Percentiles rank a stretch among this genome's conserved stretches.
phyloP scores from a whole-genome alignment of 2,329 filamentous ascomycete species.

The Alternaria solani region DNA sequence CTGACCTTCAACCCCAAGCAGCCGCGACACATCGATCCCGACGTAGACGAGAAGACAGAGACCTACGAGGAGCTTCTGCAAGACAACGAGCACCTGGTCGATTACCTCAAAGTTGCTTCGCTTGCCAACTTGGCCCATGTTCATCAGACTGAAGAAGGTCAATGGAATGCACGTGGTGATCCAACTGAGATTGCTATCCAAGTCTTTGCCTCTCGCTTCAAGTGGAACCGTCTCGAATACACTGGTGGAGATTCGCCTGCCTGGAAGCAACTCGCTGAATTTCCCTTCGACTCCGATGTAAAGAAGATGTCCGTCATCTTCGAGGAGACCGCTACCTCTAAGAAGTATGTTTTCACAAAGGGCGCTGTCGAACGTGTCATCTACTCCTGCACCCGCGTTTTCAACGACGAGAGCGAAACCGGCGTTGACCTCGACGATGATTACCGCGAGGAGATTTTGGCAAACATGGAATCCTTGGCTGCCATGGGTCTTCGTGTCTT shows the following conservation, averaged over 20 bases:
- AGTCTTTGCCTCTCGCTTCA: constrained; percentile 74
- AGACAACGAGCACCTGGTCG: constrained; percentile 38
- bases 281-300: constrained; percentile 75
- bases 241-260: constrained; percentile 8
- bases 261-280: constrained; percentile 64
- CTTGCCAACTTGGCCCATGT: constrained; percentile 40
- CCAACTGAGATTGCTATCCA: constrained; percentile 75
- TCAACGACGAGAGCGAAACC: constrained; percentile 57
- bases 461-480: constrained; percentile 73
- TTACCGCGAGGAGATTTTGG: constrained; percentile 64
- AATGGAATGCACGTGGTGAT: constrained; percentile 46
- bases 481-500: constrained; percentile 73
- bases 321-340: constrained; percentile 43
- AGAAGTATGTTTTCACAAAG: constrained; percentile 65
- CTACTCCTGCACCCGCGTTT: constrained; percentile 60
- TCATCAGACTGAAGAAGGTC: constrained; percentile 4
- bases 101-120: constrained; percentile 45
- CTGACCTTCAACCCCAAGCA: constrained; percentile 39
- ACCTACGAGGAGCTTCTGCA: constrained; percentile 36
- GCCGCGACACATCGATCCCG: constrained; percentile 37
- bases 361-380: constrained; percentile 72
- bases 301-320: constrained; percentile 80
- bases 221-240: constrained; percentile 51
- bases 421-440: constrained; percentile 57
- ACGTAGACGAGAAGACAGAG: constrained; percentile 35